Evolutionary conservation across 1,284 basidiomycete genomes (phyloP).

Genomic region (Tilletia setariae): DNA sequence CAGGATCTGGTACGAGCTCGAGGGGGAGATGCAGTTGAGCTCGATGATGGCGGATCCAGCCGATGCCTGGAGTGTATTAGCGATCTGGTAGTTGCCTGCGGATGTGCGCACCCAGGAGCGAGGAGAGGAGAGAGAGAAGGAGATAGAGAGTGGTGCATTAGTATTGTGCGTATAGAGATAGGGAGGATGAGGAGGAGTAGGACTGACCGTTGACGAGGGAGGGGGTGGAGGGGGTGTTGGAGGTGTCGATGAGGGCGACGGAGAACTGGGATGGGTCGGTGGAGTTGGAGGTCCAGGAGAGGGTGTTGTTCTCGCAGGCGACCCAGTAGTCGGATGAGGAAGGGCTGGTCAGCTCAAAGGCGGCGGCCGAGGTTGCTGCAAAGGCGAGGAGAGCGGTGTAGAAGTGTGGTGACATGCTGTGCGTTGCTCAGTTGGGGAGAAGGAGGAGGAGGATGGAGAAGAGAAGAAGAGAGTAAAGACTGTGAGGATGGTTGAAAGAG

Average conservation of each 20-base stretch:
- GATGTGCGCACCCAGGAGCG: too few relatives aligned
- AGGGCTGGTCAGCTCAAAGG: conserved; percentile 12
- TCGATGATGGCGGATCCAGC: conserved; percentile 13
- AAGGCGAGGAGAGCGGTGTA: conserved; percentile 2
- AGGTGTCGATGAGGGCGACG: conserved; percentile 18
- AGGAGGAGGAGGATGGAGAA: not conserved
- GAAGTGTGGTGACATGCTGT: not conserved
- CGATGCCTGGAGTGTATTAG: conserved; percentile 17
- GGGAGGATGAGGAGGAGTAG: not conserved
- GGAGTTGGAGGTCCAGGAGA: conserved; percentile 19
- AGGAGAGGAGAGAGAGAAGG: not conserved
- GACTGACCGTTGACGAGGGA: conserved; percentile 7
- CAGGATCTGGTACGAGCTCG: conserved; percentile 8
- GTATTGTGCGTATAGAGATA: not conserved
- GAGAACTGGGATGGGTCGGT: conserved; percentile 17
- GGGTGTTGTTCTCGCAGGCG: conserved; percentile 21
- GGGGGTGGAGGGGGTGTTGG: conserved; percentile 10
- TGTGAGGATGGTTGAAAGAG: not conserved
- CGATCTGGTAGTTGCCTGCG: conserved; percentile 20
- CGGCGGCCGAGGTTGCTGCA: not conserved
- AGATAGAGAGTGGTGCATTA: not conserved
- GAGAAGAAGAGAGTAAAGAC: conserved; percentile 1
- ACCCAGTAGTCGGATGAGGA: conserved; percentile 20
- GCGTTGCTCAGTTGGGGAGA: not conserved
- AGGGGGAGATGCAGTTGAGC: conserved; percentile 17